Conservation (phyloP, 2,329 filamentous ascomycete species). For the Colletotrichum costaricense region DNA sequence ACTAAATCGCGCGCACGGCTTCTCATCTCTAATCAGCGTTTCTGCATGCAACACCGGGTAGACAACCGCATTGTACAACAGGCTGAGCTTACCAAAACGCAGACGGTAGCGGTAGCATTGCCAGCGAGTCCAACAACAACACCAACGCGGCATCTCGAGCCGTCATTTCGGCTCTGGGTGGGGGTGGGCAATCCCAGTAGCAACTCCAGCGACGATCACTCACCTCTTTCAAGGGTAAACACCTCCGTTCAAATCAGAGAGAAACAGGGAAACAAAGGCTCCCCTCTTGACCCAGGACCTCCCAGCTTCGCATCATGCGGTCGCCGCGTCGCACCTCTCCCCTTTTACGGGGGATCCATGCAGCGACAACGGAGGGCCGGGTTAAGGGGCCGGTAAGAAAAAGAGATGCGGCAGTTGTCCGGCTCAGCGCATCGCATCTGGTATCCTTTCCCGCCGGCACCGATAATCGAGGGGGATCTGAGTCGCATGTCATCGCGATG, state of each 20-base stretch:
- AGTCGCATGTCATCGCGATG: constrained; percentile 22
- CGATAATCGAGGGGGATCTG: constrained; percentile 1
- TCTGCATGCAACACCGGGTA: neutral
- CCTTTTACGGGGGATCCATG: constrained; percentile 29
- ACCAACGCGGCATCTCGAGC: constrained; percentile 4
- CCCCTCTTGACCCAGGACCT: constrained; percentile 6
- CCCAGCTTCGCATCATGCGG: constrained; percentile 19
- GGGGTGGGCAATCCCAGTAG: neutral
- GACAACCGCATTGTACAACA: neutral
- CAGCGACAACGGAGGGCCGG: constrained; percentile 22
- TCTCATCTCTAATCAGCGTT: neutral
- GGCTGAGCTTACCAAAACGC: neutral
- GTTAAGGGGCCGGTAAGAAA: constrained; percentile 24
- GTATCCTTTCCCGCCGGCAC: constrained; percentile 1
- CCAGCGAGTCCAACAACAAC: neutral
- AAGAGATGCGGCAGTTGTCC: constrained; percentile 31
- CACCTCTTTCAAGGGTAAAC: constrained; percentile 6
- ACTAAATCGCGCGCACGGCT: neutral
- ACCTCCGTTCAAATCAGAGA: constrained; percentile 24
- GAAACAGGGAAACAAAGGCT: constrained; percentile 27
- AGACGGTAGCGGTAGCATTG: neutral
- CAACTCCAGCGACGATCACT: constrained; percentile 15
- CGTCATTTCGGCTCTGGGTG: constrained; percentile 27
- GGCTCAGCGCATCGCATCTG: constrained; percentile 11
- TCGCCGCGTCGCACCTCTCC: constrained; percentile 24